Base-by-base conservation (phyloP, 805 yeast species). In the Yarrowia porcina region DNA sequence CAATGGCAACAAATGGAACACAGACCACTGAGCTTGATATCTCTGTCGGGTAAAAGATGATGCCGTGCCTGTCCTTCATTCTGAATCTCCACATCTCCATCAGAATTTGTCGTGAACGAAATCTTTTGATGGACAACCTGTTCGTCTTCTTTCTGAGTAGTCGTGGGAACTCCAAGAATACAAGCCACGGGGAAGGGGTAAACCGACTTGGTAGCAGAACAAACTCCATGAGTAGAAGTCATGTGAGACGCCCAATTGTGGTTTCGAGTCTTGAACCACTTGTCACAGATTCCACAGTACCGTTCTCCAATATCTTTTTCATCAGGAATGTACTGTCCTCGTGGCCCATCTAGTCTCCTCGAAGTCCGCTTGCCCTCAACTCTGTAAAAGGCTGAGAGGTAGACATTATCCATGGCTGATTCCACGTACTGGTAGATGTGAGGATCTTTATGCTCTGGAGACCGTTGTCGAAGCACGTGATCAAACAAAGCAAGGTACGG, bases 281-380 rank as follows among this genome's bases (percentile, higher is more conserved):
- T 28, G 17, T 41, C 30, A 12, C 61, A 56, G 1, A 32, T 28
- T 0, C 30, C 47, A 32, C 61, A 56, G 49, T 27, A 56, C 39
- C 61, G 28, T n/a, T 56, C 61, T 15, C 61, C 61, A 15, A 41
- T 21, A n/a, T 56, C 61, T 30, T 56, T 56, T 12, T 56, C 61
- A 11, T 38, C 39, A 1, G 61, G 49, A 28, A 20, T 5, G 20
- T 27, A 39, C 20, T 21, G 28, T 27, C 35, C 50, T 27, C 23
- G 33, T 5, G 18, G 2, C 1, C 25, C 44, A 8, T 39, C 49
- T 6, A 25, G 32, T 3, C 28, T 28, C 21, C 13, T 21, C 7
- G 3, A 4, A 4, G 33, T 20, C 18, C 18, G 17, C 27, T 30
- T 45, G 27, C 12, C 27, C 20, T 52, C 60, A 10, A 56, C 61